Conservation (phyloP, 768 basidiomycete species). For the Suillus subaureus region DNA sequence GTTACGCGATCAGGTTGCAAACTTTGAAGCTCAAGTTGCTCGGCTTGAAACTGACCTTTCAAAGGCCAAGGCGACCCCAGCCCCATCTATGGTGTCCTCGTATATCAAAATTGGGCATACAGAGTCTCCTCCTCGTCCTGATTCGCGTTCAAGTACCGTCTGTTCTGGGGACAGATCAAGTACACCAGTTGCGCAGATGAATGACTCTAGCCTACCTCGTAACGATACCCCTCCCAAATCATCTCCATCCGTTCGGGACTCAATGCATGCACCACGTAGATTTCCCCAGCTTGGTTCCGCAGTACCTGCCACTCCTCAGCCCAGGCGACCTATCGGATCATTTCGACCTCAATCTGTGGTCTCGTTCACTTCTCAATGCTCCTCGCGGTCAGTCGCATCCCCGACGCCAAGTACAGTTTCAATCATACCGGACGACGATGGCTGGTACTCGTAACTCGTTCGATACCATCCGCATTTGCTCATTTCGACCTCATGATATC, state of each 20-base stretch:
- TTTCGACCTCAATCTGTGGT: conserved; percentile 9
- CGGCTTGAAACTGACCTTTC: conserved; percentile 62
- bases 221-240: conserved; percentile 52
- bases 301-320: conserved; percentile 12
- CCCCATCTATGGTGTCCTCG: conserved; percentile 37
- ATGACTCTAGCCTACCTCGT: conserved; percentile 31
- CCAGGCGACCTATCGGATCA: conserved; percentile 17
- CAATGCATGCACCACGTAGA: conserved; percentile 55
- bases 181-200: conserved; percentile 49
- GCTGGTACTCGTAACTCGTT: conserved; percentile 68
- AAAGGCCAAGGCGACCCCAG: conserved; percentile 39
- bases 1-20: conserved; percentile 64
- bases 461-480: conserved; percentile 15
- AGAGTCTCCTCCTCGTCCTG: conserved; percentile 61
- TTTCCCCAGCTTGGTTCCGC: conserved; percentile 22
- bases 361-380: conserved; percentile 21
- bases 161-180: conserved; percentile 52
- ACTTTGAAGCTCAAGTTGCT: conserved; percentile 60
- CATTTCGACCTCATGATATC: conserved; percentile 15
- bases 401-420: conserved; percentile 82
- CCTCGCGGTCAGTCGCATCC: conserved; percentile 49
- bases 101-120: conserved; percentile 41
- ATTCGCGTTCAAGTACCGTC: conserved; percentile 71
- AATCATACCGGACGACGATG: conserved; percentile 68
- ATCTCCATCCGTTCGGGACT: conserved; percentile 65